A percentile compares a stretch with the other conserved stretches of the same genome.
phyloP scores from a whole-genome alignment of 2,329 filamentous ascomycete genomes.

The Emergomyces pasteurianus region DNA sequence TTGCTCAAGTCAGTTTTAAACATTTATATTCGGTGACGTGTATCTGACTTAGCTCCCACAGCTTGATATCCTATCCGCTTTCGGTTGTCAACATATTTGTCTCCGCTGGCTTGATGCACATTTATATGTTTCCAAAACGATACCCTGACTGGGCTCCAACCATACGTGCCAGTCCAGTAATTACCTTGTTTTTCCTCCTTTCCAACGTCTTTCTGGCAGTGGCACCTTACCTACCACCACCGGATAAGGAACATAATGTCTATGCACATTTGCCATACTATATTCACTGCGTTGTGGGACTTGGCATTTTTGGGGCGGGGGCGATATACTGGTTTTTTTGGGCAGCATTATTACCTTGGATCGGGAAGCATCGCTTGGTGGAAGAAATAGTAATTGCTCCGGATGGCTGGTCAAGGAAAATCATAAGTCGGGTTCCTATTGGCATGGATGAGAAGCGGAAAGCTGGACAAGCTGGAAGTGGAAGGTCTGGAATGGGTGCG shows the following conservation, averaged over 20 bases:
- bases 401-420: constrained; percentile 52
- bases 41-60: constrained; percentile 6
- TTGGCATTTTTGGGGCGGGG: constrained; percentile 38
- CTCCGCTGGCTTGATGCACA: constrained; percentile 36
- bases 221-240: constrained; percentile 41
- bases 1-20: constrained; percentile 26
- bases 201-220: constrained; percentile 42
- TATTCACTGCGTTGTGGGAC: constrained; percentile 42
- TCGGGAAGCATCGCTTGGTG: constrained; percentile 41
- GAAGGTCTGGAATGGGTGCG: not conserved
- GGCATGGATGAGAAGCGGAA: not conserved
- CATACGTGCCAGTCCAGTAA: constrained; percentile 39
- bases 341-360: constrained; percentile 37
- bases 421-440: constrained; percentile 38
- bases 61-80: constrained; percentile 29
- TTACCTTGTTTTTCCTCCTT: constrained; percentile 41
- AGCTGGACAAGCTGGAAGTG: not conserved
- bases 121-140: constrained; percentile 30
- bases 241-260: constrained; percentile 34
- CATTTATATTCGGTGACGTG: not conserved
- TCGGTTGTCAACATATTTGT: constrained; percentile 42
- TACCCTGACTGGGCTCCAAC: constrained; percentile 39
- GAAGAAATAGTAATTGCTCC: constrained; percentile 44
- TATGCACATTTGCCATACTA: constrained; percentile 43
- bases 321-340: constrained; percentile 42